Percentiles rank a stretch among this genome's conserved stretches.
Conservation (phyloP, 2,329 filamentous ascomycete genomes). For the Diaporthe vaccinii region DNA sequence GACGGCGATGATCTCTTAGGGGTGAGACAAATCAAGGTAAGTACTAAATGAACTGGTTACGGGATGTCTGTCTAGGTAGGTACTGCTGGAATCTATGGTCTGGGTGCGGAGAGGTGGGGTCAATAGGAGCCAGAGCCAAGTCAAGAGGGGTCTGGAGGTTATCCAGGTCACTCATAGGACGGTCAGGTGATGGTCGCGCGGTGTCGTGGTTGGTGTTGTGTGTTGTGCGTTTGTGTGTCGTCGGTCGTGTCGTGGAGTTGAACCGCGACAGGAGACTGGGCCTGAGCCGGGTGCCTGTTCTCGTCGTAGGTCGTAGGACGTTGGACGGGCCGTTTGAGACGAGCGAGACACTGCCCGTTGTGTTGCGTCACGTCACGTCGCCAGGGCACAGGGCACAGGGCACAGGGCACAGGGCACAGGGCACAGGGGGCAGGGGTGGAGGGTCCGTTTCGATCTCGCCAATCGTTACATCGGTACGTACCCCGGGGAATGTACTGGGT, state of each 20-base stretch:
- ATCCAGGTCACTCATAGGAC: not conserved
- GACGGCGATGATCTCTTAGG: not conserved
- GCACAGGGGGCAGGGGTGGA: too few species aligned
- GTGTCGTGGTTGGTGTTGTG: slow-evolving; percentile 16
- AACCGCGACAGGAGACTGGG: not conserved
- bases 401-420: slow-evolving; percentile 18
- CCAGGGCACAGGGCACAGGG: slow-evolving; percentile 21
- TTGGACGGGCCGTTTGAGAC: not conserved
- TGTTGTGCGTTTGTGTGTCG: not conserved
- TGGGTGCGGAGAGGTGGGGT: not conserved
- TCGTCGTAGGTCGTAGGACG: not conserved
- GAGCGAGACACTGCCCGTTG: slow-evolving; percentile 28
- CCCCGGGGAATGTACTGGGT: not conserved
- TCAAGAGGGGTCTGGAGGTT: not conserved
- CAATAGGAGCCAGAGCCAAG: not conserved
- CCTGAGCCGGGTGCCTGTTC: not conserved
- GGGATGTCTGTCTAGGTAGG: slow-evolving; percentile 5
- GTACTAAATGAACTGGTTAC: not conserved
- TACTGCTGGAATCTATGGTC: not conserved
- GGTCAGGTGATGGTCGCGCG: slow-evolving; percentile 11
- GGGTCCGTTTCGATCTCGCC: slow-evolving; percentile 27
- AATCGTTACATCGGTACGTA: slow-evolving; percentile 27
- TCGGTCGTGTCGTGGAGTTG: not conserved
- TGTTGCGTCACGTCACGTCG: slow-evolving; percentile 16
- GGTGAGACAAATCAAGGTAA: not conserved